Evolutionary conservation across 768 basidiomycete species (phyloP), one percentile per base, ranked within the genome.

Genomic region (Suillus sp.): DNA sequence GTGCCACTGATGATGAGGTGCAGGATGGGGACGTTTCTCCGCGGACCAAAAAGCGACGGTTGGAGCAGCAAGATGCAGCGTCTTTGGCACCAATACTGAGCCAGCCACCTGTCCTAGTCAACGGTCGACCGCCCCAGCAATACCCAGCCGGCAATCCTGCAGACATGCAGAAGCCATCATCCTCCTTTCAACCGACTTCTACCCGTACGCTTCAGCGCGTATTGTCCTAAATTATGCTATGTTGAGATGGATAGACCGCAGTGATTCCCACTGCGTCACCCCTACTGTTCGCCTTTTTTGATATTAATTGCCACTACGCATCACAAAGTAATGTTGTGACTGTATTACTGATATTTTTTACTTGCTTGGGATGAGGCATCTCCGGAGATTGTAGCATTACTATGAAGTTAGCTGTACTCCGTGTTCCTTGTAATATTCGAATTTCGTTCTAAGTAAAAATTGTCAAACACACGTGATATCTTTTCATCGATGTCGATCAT

Each of bases 91-190:
- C 64, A 7, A 10, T 43, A 5, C 10, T 71, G 16, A 59, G 48
- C 51, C 45, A 50, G 4, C 64, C 75, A 16, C 60, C 69, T 61
- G 53, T 67, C 27, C 55, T 72, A 57, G 57, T 76, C 42, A 72
- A 74, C 20, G 74, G 75, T 38, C 76, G 67, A 35, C 70, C 72
- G 50, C 74, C 75, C 47, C 72, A 72, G 22, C 75, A 75, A 51
- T 73, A 66, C 51, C 70, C 74, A 9, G 68, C 72, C 3, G 75
- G 75, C 10, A 67, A 40, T 35, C 66, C 60, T 38, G 25, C 55
- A 38, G 37, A 57, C 8, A 57, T 25, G 55, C 37, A 38, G 25
- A 25, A 38, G 30, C 10, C 50, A 57, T 27, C 37, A 1, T 25
- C 34, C 14, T 35, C 34, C 4, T 57, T 25, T 57, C 37, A 37